These are phyloP conservation scores for Tricholoma bakamatsutake DNA, from an alignment of 768 basidiomycete genomes.

Conservation along the genomic window DNA sequence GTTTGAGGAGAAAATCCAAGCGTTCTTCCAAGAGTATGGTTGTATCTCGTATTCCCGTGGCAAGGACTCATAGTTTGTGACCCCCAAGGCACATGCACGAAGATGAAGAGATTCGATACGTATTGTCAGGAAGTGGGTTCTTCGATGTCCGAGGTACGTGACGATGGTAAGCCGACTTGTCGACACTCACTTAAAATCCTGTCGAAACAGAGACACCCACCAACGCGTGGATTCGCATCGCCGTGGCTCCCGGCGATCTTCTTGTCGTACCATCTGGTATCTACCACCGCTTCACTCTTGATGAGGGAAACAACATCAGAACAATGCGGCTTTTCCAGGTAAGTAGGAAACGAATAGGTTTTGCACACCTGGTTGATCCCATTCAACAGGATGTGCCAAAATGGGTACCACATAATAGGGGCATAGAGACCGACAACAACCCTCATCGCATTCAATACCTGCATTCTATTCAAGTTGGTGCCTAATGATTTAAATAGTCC, in stretches of 20 bases:
- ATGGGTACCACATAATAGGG: constrained; percentile 77
- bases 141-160: constrained; percentile 83
- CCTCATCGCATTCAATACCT: constrained; percentile 59
- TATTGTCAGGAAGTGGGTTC: constrained; percentile 82
- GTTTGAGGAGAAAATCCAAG: constrained; percentile 79
- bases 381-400: constrained; percentile 76
- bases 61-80: not conserved
- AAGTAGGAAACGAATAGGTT: constrained; percentile 3
- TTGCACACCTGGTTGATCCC: not conserved
- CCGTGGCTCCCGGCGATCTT: constrained; percentile 73
- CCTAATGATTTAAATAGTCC: not conserved
- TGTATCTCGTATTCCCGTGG: not conserved
- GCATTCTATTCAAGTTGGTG: constrained; percentile 30
- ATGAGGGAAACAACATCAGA: constrained; percentile 65
- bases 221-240: constrained; percentile 79
- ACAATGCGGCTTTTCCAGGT: constrained; percentile 86
- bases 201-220: constrained; percentile 47
- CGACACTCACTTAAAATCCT: too few species aligned
- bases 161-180: not conserved
- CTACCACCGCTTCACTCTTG: constrained; percentile 93
- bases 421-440: constrained; percentile 56
- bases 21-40: constrained; percentile 77
- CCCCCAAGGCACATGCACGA: constrained; percentile 80
- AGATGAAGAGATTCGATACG: constrained; percentile 92
- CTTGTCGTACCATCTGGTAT: constrained; percentile 86